Conservation (phyloP, 179 eudicot species). For the Amaranthus tricolor region DNA sequence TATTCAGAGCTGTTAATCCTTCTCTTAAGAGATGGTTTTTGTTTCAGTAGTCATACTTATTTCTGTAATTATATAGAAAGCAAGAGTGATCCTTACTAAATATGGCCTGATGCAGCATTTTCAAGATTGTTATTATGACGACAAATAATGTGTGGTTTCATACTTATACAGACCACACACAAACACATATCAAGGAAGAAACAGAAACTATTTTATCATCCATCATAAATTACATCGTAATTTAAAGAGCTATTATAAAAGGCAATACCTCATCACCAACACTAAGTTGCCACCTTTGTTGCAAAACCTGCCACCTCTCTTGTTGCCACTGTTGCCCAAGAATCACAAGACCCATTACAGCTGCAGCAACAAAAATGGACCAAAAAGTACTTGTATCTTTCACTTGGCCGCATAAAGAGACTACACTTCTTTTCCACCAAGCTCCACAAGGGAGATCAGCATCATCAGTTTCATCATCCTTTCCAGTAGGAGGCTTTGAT, state of each 20-base stretch:
- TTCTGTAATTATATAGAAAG: background rate
- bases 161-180: background rate
- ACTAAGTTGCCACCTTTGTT: constrained; percentile 61
- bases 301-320: constrained; percentile 80
- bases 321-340: constrained; percentile 88
- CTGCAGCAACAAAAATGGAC: constrained; percentile 86
- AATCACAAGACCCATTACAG: constrained; percentile 95
- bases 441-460: constrained; percentile 66
- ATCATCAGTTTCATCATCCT: constrained; percentile 49
- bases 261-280: constrained; percentile 61
- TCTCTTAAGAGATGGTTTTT: background rate
- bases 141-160: background rate
- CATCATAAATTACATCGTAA: background rate
- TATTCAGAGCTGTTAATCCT: background rate
- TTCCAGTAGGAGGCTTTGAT: constrained; percentile 28
- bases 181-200: background rate
- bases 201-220: background rate
- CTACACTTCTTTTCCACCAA: constrained; percentile 83
- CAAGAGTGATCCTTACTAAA: background rate
- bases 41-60: background rate
- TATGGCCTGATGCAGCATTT: background rate
- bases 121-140: background rate
- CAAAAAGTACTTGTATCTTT: constrained; percentile 85
- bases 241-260: background rate
- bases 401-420: constrained; percentile 66